These are phyloP conservation scores for Ceratobasidium sp. DNA, from an alignment of 1,284 basidiomycete species.

Conservation along the genomic window DNA sequence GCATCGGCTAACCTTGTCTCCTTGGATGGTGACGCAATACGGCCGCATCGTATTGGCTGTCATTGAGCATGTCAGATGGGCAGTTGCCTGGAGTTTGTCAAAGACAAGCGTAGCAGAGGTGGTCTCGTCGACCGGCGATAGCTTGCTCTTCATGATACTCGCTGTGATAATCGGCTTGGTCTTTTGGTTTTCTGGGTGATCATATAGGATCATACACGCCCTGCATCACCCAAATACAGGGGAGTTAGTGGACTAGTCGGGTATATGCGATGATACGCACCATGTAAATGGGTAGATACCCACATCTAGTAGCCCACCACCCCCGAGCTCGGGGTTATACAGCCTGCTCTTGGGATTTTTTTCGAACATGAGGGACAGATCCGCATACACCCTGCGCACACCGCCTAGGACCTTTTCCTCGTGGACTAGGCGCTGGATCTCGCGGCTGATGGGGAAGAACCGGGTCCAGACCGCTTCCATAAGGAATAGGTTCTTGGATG, in stretches of 20 bases:
- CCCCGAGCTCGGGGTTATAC: conserved; percentile 82
- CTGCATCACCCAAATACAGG: conserved; percentile 51
- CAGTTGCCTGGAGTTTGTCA: conserved; percentile 52
- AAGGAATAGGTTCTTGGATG: conserved; percentile 81
- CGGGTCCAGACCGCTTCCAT: conserved; percentile 91
- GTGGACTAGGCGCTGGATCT: conserved; percentile 68
- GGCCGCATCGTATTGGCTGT: conserved; percentile 50
- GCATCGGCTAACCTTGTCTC: conserved; percentile 61
- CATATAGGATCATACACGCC: conserved; percentile 80
- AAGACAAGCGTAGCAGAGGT: conserved; percentile 83
- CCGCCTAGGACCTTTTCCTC: conserved; percentile 71
- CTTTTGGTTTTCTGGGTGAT: conserved; percentile 74
- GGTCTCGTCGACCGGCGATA: conserved; percentile 81
- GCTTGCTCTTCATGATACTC: conserved; percentile 53
- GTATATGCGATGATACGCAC: conserved; percentile 50
- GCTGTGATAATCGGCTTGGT: conserved; percentile 60
- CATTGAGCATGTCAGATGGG: conserved; percentile 58
- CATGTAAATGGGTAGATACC: conserved; percentile 61
- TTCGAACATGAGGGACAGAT: conserved; percentile 12
- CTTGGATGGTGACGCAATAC: conserved; percentile 57
- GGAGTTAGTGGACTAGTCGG: neutral
- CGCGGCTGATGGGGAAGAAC: conserved; percentile 76
- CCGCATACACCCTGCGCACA: conserved; percentile 63
- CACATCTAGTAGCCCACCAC: conserved; percentile 88
- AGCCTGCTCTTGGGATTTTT: conserved; percentile 57